A percentile compares a stretch with the other conserved stretches of the same genome.
Evolutionary conservation across 2,329 filamentous ascomycete genomes (phyloP).

Genomic region (Xylariaceae sp.): DNA sequence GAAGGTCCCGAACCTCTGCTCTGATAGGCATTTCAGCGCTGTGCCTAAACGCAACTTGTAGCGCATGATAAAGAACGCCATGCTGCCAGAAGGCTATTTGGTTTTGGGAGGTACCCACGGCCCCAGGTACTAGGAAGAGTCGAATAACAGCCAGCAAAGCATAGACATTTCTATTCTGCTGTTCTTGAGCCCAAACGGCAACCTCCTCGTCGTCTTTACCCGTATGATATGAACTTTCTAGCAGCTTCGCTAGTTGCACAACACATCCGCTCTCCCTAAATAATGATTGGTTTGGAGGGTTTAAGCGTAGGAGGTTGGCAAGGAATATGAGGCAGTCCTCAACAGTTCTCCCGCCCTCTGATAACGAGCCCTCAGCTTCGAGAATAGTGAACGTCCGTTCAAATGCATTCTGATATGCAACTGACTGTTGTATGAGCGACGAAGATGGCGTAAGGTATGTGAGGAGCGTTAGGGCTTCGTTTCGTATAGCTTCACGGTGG

Average conservation of each 20-base stretch:
- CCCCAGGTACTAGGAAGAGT: constrained; percentile 79
- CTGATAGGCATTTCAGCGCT: constrained; percentile 71
- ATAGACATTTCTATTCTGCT: constrained; percentile 86
- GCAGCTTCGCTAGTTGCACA: constrained; percentile 63
- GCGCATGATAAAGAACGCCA: constrained; percentile 71
- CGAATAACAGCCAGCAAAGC: constrained; percentile 82
- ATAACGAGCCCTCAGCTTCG: constrained; percentile 72
- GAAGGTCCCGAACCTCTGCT: constrained; percentile 53
- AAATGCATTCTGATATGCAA: constrained; percentile 93
- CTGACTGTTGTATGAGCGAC: constrained; percentile 85
- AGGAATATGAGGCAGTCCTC: constrained; percentile 91
- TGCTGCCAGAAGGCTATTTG: constrained; percentile 82
- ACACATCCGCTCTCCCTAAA: constrained; percentile 90
- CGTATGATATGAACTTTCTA: constrained; percentile 56
- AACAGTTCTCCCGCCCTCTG: constrained; percentile 77
- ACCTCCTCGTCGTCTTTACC: constrained; percentile 52
- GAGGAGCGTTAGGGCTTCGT: constrained; percentile 81
- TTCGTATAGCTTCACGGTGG: constrained; percentile 77
- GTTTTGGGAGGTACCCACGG: constrained; percentile 74
- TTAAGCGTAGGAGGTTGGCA: constrained; percentile 81
- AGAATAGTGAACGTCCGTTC: constrained; percentile 82
- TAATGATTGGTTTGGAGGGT: constrained; percentile 86
- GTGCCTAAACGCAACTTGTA: constrained; percentile 77
- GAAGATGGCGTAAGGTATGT: constrained; percentile 85
- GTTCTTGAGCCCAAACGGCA: constrained; percentile 69